Base-by-base conservation (phyloP, 164 flowering plant genomes). In the Aristolochia contorta region DNA sequence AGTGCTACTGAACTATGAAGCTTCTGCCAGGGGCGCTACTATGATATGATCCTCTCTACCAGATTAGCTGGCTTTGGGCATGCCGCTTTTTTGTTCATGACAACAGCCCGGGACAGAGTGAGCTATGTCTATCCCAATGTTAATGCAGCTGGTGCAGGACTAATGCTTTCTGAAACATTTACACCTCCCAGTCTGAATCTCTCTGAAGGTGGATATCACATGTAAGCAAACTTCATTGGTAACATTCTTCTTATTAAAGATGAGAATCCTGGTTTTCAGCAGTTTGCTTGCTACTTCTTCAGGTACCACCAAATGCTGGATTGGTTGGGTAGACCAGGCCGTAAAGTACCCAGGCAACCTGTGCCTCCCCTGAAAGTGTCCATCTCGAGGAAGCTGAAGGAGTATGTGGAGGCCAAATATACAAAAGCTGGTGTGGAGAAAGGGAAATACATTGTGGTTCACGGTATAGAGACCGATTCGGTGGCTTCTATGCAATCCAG, bases 51-150 rank as follows among this genome's bases (percentile, higher is more conserved):
- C 23, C 64, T 88, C 45, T 84, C 94, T 4, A 91, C 94, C 48
- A 91, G 81, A 70, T 67, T 91, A 54, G 91, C 88, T 0, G 96
- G 97, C 51, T 51, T 91, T 10, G 97, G 97, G 16, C 96, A 91
- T 60, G 97, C 84, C 12, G 75, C 86, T 18, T 91, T 91, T 72
- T 64, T 91, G 76, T 88, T 85, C 61, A 81, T 88, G 94, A 71
- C 89, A 1, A 71, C 91, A 14, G 90, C 94, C 27, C 62, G 91
- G 2, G 93, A 88, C 48, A 79, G 82, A 77, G 90, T 82, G 20
- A 84, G 97, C 76, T 86, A 91, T 68, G 54, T 85, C 37, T 88
- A 91, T 70, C 94, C 94, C 16, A 81, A 91, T 73, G 97, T 91
- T 19, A 91, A 91, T 78, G 75, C 89, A 63, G 97, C 97, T 22